These are phyloP conservation scores for Centaurea solstitialis DNA, from an alignment of 129 eudicot species.

Conservation along the genomic window DNA sequence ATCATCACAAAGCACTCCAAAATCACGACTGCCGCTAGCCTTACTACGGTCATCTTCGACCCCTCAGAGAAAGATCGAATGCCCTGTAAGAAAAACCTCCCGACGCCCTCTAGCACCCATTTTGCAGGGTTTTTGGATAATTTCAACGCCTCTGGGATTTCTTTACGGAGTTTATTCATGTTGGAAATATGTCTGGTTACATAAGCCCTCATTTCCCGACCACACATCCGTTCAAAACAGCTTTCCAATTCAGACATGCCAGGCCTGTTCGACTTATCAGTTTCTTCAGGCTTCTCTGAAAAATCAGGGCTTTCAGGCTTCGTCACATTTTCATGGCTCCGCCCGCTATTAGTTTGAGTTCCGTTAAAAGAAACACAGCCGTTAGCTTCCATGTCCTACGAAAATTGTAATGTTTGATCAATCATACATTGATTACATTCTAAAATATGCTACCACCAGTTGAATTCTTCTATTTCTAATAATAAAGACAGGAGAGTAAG, in stretches of 20 bases:
- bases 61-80: constrained; percentile 30
- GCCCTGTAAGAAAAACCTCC: constrained; percentile 57
- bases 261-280: not conserved
- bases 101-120: constrained; percentile 51
- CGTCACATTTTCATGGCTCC: not conserved
- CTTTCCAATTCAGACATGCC: constrained; percentile 30
- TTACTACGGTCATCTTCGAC: constrained; percentile 20
- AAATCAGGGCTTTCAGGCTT: not conserved
- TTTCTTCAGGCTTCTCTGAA: not conserved
- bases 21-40: constrained; percentile 48
- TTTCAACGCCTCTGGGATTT: constrained; percentile 54
- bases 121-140: constrained; percentile 51
- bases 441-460: no score
- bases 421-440: no score
- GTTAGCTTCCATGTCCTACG: not conserved
- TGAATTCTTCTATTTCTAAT: no score
- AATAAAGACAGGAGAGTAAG: no score
- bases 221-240: constrained; percentile 40
- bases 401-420: not conserved
- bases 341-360: not conserved
- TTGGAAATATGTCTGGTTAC: constrained; percentile 30
- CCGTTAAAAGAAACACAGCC: not conserved
- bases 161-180: constrained; percentile 28
- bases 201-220: constrained; percentile 39
- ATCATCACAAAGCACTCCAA: constrained; percentile 68